Evolutionary conservation across 257 asterid genomes (phyloP).

Genomic region (Plantago elongata): DNA sequence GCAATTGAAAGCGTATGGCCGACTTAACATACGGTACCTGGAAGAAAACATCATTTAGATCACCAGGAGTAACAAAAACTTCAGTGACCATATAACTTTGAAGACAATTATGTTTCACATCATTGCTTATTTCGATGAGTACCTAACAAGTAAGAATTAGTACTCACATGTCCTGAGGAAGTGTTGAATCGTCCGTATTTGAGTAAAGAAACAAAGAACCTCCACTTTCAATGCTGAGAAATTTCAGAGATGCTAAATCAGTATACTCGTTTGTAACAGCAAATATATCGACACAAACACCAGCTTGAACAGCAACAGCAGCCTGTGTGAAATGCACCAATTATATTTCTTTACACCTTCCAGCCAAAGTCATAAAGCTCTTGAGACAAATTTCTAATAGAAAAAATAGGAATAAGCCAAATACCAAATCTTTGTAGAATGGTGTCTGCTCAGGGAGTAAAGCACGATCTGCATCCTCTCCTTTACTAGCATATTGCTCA

Average conservation of each 20-base stretch:
- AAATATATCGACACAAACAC: conserved; percentile 92
- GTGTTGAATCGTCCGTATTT: conserved; percentile 93
- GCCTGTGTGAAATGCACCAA: conserved; percentile 63
- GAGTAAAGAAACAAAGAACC: conserved; percentile 94
- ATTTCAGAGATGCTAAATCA: conserved; percentile 94
- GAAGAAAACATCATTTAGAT: conserved; percentile 33
- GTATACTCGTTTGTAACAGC: conserved; percentile 99
- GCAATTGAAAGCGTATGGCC: conserved; percentile 96
- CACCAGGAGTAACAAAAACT: conserved; percentile 20
- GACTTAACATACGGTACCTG: conserved; percentile 97
- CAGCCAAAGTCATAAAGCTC: conserved; percentile 13
- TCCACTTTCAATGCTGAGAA: conserved; percentile 97
- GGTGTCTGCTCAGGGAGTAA: conserved; percentile 98
- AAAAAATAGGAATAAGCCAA: conserved; percentile 4
- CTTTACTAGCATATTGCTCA: conserved; percentile 98
- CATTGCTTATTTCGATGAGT: conserved; percentile 18
- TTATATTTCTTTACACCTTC: conserved; percentile 22
- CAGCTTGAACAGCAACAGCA: conserved; percentile 98
- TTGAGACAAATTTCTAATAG: conserved; percentile 17
- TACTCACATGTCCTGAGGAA: conserved; percentile 99
- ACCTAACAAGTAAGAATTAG: conserved; percentile 14
- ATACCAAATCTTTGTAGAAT: conserved; percentile 93
- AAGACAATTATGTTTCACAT: background rate
- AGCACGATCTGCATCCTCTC: conserved; percentile 99
- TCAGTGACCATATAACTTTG: conserved; percentile 7